phyloP scores from a whole-genome alignment of 805 yeast species.

The Saccharomycopsis vini region DNA sequence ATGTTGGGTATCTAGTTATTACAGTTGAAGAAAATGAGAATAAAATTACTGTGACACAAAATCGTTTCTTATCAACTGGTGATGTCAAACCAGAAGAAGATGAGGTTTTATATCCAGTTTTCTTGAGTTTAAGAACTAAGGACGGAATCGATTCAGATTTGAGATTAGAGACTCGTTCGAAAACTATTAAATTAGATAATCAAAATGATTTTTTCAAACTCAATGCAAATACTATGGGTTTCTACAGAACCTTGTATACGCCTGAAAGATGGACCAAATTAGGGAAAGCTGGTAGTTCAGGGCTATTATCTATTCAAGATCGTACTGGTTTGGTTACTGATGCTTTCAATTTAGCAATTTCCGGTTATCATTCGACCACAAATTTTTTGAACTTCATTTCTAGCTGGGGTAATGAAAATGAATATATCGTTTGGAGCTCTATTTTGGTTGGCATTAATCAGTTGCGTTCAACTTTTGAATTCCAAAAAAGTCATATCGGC shows the following conservation, averaged over 20 bases:
- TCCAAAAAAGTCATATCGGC: conserved; percentile 38
- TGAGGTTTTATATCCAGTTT: conserved; percentile 58
- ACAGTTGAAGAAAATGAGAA: conserved; percentile 50
- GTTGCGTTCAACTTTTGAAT: conserved; percentile 45
- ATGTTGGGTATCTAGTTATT: conserved; percentile 70
- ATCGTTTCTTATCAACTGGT: conserved; percentile 68
- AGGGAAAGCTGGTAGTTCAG: conserved; percentile 49
- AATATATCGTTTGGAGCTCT: conserved; percentile 62
- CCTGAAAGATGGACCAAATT: conserved; percentile 61
- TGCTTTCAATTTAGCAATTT: conserved; percentile 58
- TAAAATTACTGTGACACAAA: conserved; percentile 51
- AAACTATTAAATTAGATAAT: conserved; percentile 35
- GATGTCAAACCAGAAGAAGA: conserved; percentile 74
- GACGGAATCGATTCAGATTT: conserved; percentile 52
- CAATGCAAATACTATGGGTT: conserved; percentile 67
- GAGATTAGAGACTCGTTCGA: conserved; percentile 44
- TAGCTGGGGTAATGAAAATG: conserved; percentile 50
- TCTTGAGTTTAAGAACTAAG: conserved; percentile 51
- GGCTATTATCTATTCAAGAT: conserved; percentile 62
- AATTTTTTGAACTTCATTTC: conserved; percentile 51
- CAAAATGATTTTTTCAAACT: conserved; percentile 49
- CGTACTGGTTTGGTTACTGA: conserved; percentile 77
- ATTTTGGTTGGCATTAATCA: conserved; percentile 41
- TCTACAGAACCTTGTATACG: conserved; percentile 65
- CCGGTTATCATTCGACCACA: conserved; percentile 59